These are phyloP conservation scores for Wickerhamomyces sp. DNA, from an alignment of 1,139 yeast species.

Conservation along the genomic window DNA sequence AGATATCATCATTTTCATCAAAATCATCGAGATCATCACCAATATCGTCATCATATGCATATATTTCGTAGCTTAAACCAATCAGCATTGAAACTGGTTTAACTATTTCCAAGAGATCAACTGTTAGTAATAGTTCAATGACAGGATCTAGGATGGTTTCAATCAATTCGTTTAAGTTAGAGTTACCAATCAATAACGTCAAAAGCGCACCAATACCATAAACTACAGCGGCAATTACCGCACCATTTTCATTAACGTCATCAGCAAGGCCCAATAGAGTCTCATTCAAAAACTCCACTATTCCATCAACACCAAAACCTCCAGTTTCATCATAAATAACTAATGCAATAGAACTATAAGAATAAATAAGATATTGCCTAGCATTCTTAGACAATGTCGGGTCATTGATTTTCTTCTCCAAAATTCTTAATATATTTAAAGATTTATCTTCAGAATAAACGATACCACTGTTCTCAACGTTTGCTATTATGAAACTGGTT, in stretches of 20 bases:
- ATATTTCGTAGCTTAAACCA: constrained; percentile 60
- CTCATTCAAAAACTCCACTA: constrained; percentile 15
- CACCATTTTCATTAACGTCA: constrained; percentile 9
- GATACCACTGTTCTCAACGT: constrained; percentile 20
- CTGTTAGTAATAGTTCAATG: constrained; percentile 36
- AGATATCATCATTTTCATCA: constrained; percentile 37
- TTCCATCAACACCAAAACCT: constrained; percentile 22
- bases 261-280: constrained; percentile 7
- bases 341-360: constrained; percentile 19
- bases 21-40: constrained; percentile 34
- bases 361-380: constrained; percentile 18
- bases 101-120: constrained; percentile 39
- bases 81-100: constrained; percentile 57
- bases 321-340: constrained; percentile 23
- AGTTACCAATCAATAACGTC: constrained; percentile 39
- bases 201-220: constrained; percentile 44
- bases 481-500: constrained; percentile 19
- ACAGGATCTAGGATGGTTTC: constrained; percentile 31
- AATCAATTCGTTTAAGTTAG: constrained; percentile 39
- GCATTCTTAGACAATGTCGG: constrained; percentile 10
- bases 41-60: constrained; percentile 38
- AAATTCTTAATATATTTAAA: constrained; percentile 8
- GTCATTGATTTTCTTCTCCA: constrained; percentile 17
- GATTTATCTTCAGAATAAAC: constrained; percentile 17
- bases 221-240: constrained; percentile 14